Conservation (phyloP, 1,139 yeast genomes). For the Wickerhamomyces sp. region DNA sequence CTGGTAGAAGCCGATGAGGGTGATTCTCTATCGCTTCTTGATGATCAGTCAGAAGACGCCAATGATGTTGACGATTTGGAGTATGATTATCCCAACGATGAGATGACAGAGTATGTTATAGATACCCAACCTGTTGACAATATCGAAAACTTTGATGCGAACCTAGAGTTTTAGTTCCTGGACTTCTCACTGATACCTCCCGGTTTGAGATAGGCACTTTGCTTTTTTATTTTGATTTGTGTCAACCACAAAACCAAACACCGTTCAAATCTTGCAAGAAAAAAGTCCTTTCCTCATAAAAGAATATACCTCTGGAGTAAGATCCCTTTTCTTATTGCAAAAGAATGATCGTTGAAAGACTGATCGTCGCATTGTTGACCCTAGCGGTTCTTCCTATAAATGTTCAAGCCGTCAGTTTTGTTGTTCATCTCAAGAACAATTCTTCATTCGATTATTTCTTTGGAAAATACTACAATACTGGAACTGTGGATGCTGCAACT, state of each 20-base stretch:
- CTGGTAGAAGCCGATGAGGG: constrained; percentile 3
- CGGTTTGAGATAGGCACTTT: neutral
- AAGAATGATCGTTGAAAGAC: neutral
- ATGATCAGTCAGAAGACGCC: neutral
- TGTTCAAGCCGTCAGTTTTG: constrained; percentile 13
- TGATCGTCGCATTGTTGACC: neutral
- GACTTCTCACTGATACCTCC: neutral
- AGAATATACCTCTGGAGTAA: too few relatives aligned
- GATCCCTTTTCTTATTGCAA: too few relatives aligned
- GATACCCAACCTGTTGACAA: neutral
- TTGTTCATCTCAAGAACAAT: constrained; percentile 20
- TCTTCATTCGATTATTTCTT: constrained; percentile 15
- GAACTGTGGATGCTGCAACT: constrained; percentile 4
- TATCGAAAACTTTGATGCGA: neutral
- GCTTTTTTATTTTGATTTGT: neutral
- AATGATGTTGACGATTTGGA: neutral
- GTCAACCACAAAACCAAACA: neutral
- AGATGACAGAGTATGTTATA: constrained; percentile 2
- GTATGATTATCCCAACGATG: neutral
- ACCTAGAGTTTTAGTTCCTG: too few relatives aligned
- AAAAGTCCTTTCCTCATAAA: neutral
- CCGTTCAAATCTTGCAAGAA: neutral
- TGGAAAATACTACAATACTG: constrained; percentile 11
- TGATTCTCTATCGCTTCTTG: neutral
- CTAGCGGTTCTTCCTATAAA: neutral